phyloP scores from a whole-genome alignment of 2,329 filamentous ascomycete species.

The Westerdykella sp. region DNA sequence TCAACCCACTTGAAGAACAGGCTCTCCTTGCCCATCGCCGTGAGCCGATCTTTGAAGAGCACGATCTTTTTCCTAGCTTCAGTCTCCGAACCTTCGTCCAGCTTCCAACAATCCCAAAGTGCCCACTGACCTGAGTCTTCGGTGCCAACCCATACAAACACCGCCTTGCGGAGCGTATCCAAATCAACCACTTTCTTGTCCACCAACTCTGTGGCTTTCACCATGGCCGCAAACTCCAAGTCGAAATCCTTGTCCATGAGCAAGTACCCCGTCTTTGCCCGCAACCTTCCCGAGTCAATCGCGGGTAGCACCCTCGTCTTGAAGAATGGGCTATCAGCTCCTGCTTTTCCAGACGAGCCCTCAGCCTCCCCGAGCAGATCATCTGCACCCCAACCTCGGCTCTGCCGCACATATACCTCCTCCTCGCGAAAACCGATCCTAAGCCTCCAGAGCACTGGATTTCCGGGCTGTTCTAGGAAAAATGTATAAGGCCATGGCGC shows the following conservation, averaged over 20 bases:
- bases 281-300: conserved; percentile 59
- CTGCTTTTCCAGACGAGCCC: conserved; percentile 44
- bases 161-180: conserved; percentile 64
- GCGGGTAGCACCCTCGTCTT: conserved; percentile 60
- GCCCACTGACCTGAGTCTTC: conserved; percentile 59
- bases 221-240: conserved; percentile 77
- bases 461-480: conserved; percentile 56
- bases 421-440: conserved; percentile 67
- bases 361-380: conserved; percentile 47
- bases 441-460: conserved; percentile 68
- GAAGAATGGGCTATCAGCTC: conserved; percentile 51
- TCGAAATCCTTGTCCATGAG: conserved; percentile 83
- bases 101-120: conserved; percentile 56
- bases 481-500: conserved; percentile 45
- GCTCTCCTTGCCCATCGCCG: conserved; percentile 73
- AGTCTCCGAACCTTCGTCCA: conserved; percentile 50
- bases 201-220: conserved; percentile 63
- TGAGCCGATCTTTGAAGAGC: conserved; percentile 69
- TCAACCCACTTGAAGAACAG: conserved; percentile 92
- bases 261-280: conserved; percentile 78
- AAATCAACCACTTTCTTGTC: conserved; percentile 55
- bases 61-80: conserved; percentile 68
- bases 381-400: conserved; percentile 62
- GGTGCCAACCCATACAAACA: conserved; percentile 41
- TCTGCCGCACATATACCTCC: conserved; percentile 77